phyloP scores from a whole-genome alignment of 306 rosid species.

The Cicer yamashitae region DNA sequence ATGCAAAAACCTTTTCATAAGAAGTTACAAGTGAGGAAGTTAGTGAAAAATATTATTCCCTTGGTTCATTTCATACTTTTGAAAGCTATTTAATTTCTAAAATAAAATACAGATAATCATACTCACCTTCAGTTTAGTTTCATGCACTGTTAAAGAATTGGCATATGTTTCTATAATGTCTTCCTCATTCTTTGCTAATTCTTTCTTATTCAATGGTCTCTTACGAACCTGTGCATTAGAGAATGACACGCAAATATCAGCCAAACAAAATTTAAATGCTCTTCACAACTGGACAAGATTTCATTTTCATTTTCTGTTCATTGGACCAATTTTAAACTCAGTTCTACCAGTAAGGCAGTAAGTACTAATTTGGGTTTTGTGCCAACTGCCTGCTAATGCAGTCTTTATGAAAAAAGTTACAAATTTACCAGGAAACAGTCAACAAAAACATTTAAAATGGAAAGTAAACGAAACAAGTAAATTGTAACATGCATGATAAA shows the following conservation, averaged over 20 bases:
- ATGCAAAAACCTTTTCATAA: conserved; percentile 18
- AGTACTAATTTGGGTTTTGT: conserved; percentile 21
- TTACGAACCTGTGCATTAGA: conserved; percentile 91
- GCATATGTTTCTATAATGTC: conserved; percentile 86
- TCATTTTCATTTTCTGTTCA: conserved; percentile 17
- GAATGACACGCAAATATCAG: conserved; percentile 2
- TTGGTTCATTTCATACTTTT: not conserved
- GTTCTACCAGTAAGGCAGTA: not conserved
- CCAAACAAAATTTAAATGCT: conserved; percentile 21
- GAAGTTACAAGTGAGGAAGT: conserved; percentile 3
- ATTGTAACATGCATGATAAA: conserved; percentile 13
- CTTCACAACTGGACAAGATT: conserved; percentile 28
- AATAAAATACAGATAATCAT: conserved; percentile 1
- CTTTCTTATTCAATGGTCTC: conserved; percentile 95
- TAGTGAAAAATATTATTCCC: conserved; percentile 1
- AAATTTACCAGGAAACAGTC: conserved; percentile 19
- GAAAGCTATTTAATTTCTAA: conserved; percentile 21
- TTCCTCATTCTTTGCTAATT: conserved; percentile 90
- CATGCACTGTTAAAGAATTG: conserved; percentile 86
- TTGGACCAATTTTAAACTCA: conserved; percentile 18
- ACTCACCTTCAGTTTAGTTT: conserved; percentile 91
- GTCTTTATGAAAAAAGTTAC: not conserved
- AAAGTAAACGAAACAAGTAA: conserved; percentile 19
- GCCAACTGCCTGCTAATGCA: not conserved
- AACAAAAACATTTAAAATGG: conserved; percentile 28